Evolutionary conservation across 2,329 filamentous ascomycete genomes (phyloP), one percentile per base, ranked within the genome.

Genomic region (Aotearoamyces nothofagi): DNA sequence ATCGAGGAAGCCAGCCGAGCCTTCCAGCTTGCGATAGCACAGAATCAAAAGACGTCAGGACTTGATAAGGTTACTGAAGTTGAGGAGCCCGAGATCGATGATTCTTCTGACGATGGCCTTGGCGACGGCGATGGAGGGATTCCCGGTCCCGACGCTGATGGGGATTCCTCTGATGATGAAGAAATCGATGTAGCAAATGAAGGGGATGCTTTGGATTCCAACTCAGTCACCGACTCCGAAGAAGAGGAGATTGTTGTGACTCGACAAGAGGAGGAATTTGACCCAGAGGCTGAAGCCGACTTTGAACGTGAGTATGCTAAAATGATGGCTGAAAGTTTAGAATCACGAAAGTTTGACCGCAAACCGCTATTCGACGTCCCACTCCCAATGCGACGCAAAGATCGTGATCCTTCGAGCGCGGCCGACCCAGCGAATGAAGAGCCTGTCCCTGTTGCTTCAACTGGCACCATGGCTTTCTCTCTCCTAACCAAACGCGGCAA

Each of bases 291-390:
- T 22, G 90, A 98, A 47, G 90, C 87, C 5, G 90, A 98, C 23
- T 98, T 98, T 50, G 92, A 98, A 49, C 81, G 87, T 43, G 90
- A 96, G 54, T 90, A 93, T 52, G 86, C 90, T 20, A 94, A 92
- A 54, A 80, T 98, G 71, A 96, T 98, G 87, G 71, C 86, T 28
- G 90, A 98, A 53, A 94, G 87, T 56, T 60, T 93, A 44, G 90
- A 98, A 42, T 92, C 87, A 4, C 74, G 90, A 43, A 94, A 93
- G 45, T 92, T 93, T 42, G 90, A 98, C 47, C 80, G 90, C 37
- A 94, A 93, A 55, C 74, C 81, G 15, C 67, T 90, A 29, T 94
- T 98, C 46, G 92, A 98, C 50, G 82, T 96, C n/a, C 84, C 92
- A 1, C 59, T 98, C n/a, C 90, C 90, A 0, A 86, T 98, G 56